Conservation (phyloP, 1,139 yeast species). For the Candida sp. region DNA sequence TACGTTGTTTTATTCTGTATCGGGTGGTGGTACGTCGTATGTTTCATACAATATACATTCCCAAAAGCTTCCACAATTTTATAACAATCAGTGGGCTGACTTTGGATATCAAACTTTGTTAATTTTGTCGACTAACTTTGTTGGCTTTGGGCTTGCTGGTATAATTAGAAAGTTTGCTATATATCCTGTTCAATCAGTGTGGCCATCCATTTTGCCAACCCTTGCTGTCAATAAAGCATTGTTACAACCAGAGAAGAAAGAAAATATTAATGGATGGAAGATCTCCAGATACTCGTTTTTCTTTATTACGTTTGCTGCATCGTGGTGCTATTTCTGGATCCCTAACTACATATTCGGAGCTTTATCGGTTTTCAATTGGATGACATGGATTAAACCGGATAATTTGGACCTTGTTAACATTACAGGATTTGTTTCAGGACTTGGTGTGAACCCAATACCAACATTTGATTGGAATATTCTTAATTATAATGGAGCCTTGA, state of each 20-base stretch:
- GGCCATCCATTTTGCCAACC: constrained; percentile 54
- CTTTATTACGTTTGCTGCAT: constrained; percentile 26
- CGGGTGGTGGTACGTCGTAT: constrained; percentile 30
- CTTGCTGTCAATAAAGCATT: constrained; percentile 54
- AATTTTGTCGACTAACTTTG: constrained; percentile 47
- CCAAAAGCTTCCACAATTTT: constrained; percentile 14
- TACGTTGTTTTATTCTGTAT: constrained; percentile 37
- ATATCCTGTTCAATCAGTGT: constrained; percentile 50
- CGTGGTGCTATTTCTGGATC: constrained; percentile 54
- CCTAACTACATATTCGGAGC: constrained; percentile 53
- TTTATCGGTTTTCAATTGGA: constrained; percentile 55
- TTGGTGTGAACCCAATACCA: constrained; percentile 55
- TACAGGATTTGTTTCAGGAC: constrained; percentile 49
- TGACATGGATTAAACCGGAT: constrained; percentile 59
- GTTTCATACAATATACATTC: constrained; percentile 17
- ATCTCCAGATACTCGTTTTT: constrained; percentile 47
- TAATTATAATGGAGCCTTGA: constrained; percentile 15
- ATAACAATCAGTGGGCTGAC: constrained; percentile 26
- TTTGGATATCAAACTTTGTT: constrained; percentile 45
- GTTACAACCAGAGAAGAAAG: constrained; percentile 36
- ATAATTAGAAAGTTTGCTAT: constrained; percentile 49
- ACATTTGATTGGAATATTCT: constrained; percentile 47
- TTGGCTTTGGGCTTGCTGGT: constrained; percentile 64
- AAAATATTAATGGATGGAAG: constrained; percentile 49
- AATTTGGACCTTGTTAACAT: constrained; percentile 51